Evolutionary conservation across 441 rosid genomes (phyloP), one percentile per base, ranked within the genome.

Genomic region (Gossypium trilobum): DNA sequence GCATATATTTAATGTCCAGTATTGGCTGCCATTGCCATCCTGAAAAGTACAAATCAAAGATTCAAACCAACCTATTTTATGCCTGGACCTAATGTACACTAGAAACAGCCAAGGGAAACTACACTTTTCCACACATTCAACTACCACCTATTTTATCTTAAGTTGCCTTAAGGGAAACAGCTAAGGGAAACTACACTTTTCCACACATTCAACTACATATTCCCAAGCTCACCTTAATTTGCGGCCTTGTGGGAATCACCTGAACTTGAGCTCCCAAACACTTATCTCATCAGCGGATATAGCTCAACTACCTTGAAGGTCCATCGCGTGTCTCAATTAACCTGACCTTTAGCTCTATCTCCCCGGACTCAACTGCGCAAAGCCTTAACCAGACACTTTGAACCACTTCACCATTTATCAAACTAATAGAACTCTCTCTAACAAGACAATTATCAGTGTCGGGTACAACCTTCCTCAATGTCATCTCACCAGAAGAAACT

Each of bases 361-460:
- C 99, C 75, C 99, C 98, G 0, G 99, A 92, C 77, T 95, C 95
- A 0, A 95, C 99, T 1, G 76, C 93, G 0, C 86, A 75, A 27
- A 95, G 91, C 83, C 87, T 90, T 77, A 95, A 82, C 96, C 95
- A 92, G 62, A 87, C 93, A 59, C 86, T 87, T 75, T 92, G 99
- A 78, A 92, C 93, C 22, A 95, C 93, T 79, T 89, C 92, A 50
- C 95, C 95, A 42, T 88, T 79, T 33, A 89, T 63, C 63, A 88
- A 88, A 56, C 84, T 80, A 59, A 95, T 95, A 29, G 88, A 85
- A 82, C 99, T 92, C 65, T 95, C 99, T 51, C 93, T 78, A 1
- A 87, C 82, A 1, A 95, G 82, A 42, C 99, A 92, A 84, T 95
- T 92, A 33, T 91, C 93, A 0, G 82, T 50, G 73, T 89, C 92